Base-by-base conservation (phyloP, 305 asterid genomes). In the Solanum hybrid region DNA sequence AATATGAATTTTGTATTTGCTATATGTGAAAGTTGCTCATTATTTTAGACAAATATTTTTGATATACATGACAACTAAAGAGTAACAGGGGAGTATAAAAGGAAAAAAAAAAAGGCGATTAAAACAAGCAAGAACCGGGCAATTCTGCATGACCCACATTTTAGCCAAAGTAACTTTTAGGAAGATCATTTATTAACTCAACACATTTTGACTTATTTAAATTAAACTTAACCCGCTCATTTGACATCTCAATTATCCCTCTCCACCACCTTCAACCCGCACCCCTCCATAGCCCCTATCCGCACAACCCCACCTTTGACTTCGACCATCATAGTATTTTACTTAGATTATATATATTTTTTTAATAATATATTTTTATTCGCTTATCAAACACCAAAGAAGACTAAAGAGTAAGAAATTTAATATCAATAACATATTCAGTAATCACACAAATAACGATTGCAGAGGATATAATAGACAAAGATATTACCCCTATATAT, bases 151-250 rank as follows among this genome's bases (percentile, higher is more conserved):
- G 31, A 66, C 31, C 16, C 7, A n/a, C 7, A 66, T n/a, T 66
- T 66, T 66, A n/a, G 31, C 7, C 7, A 1, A 66, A 0, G 29
- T 66, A n/a, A 66, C 29, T n/a, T 64, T 51, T 2, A 4, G 6
- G 3, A n/a, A 22, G 0, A 64, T 60, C 2, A 22, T 9, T 64
- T 64, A 22, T n/a, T 9, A 9, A 22, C 29, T 66, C 75, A n/a
- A 66, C 14, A 4, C 7, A n/a, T 66, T 66, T 66, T 66, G 0
- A 66, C 3, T 8, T 3, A 10, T 66, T 9, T 1, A 66, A 66
- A n/a, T 66, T 66, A 0, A 66, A 3, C 1, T 0, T 0, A 66
- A 4, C 1, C 0, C 7, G 1, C 0, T 3, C 0, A 4, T 64
- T 22, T 9, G 7, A 4, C 5, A 10, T 66, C 4, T 10, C 13